These are phyloP conservation scores for Neopestalotiopsis sp. DNA, from an alignment of 2,329 filamentous ascomycete genomes.

Conservation along the genomic window DNA sequence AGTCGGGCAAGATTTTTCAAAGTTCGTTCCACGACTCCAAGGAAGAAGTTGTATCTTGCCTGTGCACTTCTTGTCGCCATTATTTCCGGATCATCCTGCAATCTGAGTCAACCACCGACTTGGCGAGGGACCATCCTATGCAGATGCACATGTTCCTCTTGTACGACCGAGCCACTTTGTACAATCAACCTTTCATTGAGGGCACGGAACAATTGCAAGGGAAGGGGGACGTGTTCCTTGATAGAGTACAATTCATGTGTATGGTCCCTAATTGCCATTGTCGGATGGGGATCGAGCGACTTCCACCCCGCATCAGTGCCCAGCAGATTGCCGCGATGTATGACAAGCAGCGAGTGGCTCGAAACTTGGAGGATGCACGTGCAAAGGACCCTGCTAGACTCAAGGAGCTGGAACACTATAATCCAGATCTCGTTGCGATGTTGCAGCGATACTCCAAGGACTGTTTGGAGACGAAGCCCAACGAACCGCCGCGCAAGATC, in stretches of 20 bases:
- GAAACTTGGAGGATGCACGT: constrained; percentile 45
- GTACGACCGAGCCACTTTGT: constrained; percentile 19
- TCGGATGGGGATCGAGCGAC: constrained; percentile 52
- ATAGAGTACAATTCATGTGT: constrained; percentile 32
- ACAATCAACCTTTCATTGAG: constrained; percentile 20
- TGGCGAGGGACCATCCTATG: background rate
- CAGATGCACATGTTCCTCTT: constrained; percentile 35
- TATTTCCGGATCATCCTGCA: constrained; percentile 35
- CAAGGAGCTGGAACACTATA: constrained; percentile 47
- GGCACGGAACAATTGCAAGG: constrained; percentile 19
- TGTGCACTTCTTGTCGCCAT: constrained; percentile 34
- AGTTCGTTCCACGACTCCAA: background rate
- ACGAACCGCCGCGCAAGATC: constrained; percentile 47
- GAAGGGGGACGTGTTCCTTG: constrained; percentile 23
- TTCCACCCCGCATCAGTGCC: constrained; percentile 48
- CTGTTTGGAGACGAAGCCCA: constrained; percentile 45
- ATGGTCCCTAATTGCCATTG: constrained; percentile 37
- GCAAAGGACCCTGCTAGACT: constrained; percentile 56
- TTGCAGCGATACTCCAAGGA: constrained; percentile 60
- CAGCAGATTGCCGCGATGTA: constrained; percentile 49
- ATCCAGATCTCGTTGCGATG: constrained; percentile 47
- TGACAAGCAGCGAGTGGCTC: constrained; percentile 50
- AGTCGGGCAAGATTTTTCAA: background rate
- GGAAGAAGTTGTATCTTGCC: constrained; percentile 26
- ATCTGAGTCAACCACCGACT: background rate